Percentiles rank a stretch among this genome's conserved stretches.
phyloP scores from a whole-genome alignment of 2,329 filamentous ascomycete genomes.

The Xylariales sp. region DNA sequence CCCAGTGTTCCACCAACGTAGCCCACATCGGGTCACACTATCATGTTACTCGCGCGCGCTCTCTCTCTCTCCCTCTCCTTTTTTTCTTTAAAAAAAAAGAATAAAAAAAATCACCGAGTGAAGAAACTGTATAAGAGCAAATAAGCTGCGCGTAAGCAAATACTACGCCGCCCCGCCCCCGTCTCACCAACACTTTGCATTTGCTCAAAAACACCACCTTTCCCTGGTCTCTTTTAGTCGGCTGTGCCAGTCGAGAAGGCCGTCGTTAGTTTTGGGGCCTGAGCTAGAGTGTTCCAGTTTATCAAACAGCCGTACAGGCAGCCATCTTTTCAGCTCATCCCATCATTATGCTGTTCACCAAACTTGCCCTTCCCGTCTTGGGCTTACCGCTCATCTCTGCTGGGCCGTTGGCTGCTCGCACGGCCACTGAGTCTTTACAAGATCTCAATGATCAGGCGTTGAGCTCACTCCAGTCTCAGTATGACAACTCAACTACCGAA shows the following conservation, averaged over 20 bases:
- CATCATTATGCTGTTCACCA: slow-evolving; percentile 27
- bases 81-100: no score
- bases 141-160: slow-evolving; percentile 18
- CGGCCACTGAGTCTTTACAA: slow-evolving; percentile 17
- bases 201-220: slow-evolving; percentile 1
- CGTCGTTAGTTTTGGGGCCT: neutral
- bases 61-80: neutral
- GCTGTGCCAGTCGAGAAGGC: neutral
- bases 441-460: slow-evolving; percentile 30
- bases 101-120: neutral
- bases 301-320: neutral
- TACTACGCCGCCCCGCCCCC: slow-evolving; percentile 13
- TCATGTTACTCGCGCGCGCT: neutral
- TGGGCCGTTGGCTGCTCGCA: slow-evolving; percentile 15
- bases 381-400: slow-evolving; percentile 26
- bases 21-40: slow-evolving; percentile 22
- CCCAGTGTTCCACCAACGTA: slow-evolving; percentile 14
- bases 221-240: neutral
- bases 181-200: slow-evolving; percentile 18
- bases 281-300: neutral
- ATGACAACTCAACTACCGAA: neutral
- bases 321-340: slow-evolving; percentile 15
- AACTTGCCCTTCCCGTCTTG: slow-evolving; percentile 20
- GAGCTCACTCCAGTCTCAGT: slow-evolving; percentile 18
- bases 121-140: no score